phyloP scores from a whole-genome alignment of 352 stramenopile genomes.

The Pythium angustatum region DNA sequence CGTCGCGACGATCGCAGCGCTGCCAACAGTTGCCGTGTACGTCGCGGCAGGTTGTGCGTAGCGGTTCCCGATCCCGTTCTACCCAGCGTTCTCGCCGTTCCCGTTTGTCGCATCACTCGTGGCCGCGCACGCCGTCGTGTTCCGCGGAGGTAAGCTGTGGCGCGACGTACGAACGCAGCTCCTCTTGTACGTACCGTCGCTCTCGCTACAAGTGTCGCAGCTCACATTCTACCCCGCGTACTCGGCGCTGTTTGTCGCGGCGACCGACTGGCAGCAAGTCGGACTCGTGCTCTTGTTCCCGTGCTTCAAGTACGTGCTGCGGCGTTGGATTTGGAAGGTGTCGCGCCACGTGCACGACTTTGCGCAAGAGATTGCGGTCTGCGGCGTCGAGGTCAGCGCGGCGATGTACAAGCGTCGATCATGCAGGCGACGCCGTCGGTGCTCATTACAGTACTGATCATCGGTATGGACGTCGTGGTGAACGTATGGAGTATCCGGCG shows the following conservation, averaged over 20 bases:
- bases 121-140: constrained; percentile 3
- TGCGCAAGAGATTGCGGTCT: constrained; percentile 5
- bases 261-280: not conserved
- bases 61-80: constrained; percentile 24
- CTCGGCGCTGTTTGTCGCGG: constrained; percentile 9
- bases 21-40: not conserved
- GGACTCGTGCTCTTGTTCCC: constrained; percentile 9
- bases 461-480: constrained; percentile 8
- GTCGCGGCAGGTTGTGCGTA: not conserved
- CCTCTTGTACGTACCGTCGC: constrained; percentile 6
- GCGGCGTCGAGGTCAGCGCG: constrained; percentile 7
- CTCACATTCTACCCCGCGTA: constrained; percentile 16
- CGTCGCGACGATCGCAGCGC: not conserved
- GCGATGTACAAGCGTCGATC: constrained; percentile 6
- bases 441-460: constrained; percentile 3
- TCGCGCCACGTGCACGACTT: not conserved
- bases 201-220: constrained; percentile 16
- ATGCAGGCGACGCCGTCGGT: constrained; percentile 3
- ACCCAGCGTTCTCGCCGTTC: not conserved
- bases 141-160: not conserved
- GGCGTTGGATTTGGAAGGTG: not conserved
- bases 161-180: not conserved
- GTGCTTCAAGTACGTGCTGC: constrained; percentile 3
- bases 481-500: not conserved
- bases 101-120: constrained; percentile 3